These are phyloP conservation scores for Cordyceps militaris DNA, from an alignment of 2,329 filamentous ascomycete genomes.

Conservation along the genomic window DNA sequence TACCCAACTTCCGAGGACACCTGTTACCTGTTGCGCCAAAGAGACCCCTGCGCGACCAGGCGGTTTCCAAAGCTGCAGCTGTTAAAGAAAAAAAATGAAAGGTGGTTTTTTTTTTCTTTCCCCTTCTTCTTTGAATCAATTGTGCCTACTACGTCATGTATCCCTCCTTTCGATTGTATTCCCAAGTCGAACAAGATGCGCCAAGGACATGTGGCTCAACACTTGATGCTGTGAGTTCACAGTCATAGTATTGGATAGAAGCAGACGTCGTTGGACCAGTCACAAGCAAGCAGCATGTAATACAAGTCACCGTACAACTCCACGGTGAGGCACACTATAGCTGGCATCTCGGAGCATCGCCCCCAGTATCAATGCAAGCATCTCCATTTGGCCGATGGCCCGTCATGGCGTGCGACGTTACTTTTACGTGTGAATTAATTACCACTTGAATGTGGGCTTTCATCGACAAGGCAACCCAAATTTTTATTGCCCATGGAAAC, in stretches of 20 bases:
- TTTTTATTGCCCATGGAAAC: background rate
- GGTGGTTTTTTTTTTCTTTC: too few species aligned
- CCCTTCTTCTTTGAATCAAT: too few species aligned
- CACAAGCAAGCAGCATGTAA: background rate
- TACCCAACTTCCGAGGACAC: too few species aligned
- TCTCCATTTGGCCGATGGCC: conserved; percentile 6
- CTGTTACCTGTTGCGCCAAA: too few species aligned
- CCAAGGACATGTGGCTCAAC: background rate
- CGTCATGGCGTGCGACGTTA: conserved; percentile 4
- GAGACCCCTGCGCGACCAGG: too few species aligned
- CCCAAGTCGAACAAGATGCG: background rate
- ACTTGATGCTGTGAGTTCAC: background rate
- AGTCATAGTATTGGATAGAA: too few species aligned
- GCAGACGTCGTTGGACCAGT: background rate
- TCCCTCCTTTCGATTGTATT: too few species aligned
- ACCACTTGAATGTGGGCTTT: background rate
- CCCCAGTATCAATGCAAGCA: background rate
- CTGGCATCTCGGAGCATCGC: conserved; percentile 1
- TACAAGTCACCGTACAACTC: background rate
- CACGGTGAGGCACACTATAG: background rate
- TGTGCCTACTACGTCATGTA: too few species aligned
- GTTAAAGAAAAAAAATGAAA: too few species aligned
- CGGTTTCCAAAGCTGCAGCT: too few species aligned
- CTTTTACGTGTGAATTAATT: background rate
- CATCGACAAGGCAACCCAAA: background rate